Conservation (phyloP, 306 rosid genomes). For the Casuarina cunninghamiana region DNA sequence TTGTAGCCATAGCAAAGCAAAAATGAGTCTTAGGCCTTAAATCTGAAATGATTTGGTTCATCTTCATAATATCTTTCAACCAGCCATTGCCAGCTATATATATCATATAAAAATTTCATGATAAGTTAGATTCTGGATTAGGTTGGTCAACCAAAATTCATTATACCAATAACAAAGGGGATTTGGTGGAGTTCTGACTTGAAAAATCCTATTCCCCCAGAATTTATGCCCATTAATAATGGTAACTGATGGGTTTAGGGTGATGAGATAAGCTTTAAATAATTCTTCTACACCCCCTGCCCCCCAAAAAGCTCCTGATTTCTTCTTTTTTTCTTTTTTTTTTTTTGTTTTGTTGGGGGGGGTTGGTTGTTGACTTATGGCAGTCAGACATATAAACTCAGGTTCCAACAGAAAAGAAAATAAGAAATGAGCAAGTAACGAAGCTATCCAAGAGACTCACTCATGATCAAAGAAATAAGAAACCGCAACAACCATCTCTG, state of each 20-base stretch:
- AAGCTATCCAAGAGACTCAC: slow-evolving; percentile 53
- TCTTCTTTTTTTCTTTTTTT: too few species aligned
- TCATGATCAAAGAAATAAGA: slow-evolving; percentile 93
- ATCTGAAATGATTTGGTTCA: not conserved
- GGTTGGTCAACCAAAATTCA: not conserved
- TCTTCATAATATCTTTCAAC: not conserved
- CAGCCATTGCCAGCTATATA: not conserved
- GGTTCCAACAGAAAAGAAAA: not conserved
- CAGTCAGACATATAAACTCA: slow-evolving; percentile 3
- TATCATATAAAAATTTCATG: not conserved
- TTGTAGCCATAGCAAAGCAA: not conserved
- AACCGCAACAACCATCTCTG: slow-evolving; percentile 92
- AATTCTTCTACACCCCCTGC: not conserved
- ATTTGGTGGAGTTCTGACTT: not conserved
- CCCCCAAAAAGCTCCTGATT: not conserved
- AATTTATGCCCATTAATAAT: not conserved
- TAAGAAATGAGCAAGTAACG: not conserved
- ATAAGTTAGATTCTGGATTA: not conserved
- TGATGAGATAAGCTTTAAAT: not conserved
- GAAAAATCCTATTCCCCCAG: not conserved
- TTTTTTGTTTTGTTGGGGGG: too few species aligned
- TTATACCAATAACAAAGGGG: not conserved
- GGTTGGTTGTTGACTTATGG: not conserved
- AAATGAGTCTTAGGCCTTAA: not conserved
- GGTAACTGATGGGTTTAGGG: not conserved